Base-by-base conservation (phyloP, 495 filamentous ascomycete species). In the Aspergillus cavernicola region DNA sequence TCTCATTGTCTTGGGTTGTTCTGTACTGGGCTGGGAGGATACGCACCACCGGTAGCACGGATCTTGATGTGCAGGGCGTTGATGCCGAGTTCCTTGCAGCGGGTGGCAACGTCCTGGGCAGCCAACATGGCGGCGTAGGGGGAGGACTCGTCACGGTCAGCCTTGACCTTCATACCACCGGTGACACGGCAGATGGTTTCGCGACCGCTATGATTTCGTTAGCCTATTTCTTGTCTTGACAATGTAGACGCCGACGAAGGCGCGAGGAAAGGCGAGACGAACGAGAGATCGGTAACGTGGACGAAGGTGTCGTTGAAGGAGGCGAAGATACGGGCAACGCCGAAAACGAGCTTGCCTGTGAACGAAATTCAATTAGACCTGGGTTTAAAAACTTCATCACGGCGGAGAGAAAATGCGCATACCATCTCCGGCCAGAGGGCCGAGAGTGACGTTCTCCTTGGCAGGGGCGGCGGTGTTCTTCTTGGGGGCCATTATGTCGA, bases 81-180 rank as follows among this genome's bases (percentile, higher is more conserved):
- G 79, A 99, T 96, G 69, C 95, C 95, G 64, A 99, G 79, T 77
- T 99, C 93, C 87, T 99, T 97, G 88, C 93, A 99, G 72, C 92
- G 87, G 67, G 81, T 80, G 63, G 93, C 93, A 70, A 96, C 93
- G 60, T 81, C 78, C 70, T 96, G 92, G 61, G 92, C 93, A 73
- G 93, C 93, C 86, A 99, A 89, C 93, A 99, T 99, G 74, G 93
- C 93, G 66, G 93, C 93, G 84, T 99, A 99, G 58, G 93, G 93
- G 43, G 92, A 97, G 57, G 92, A 97, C 83, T 99, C 93, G 79
- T 99, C 93, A 80, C 93, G 91, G 75, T 99, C 93, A 74, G 93
- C 93, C 87, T 99, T 99, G 82, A 99, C 93, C 83, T 99, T 99
- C 93, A 97, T 97, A 71, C 93, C 93, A 77, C 93, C 93, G 64